A percentile compares a stretch with the other conserved stretches of the same genome.
These are phyloP conservation scores for Secale cereale DNA, from an alignment of 176 grass and related monocot genomes.

Conservation along the genomic window DNA sequence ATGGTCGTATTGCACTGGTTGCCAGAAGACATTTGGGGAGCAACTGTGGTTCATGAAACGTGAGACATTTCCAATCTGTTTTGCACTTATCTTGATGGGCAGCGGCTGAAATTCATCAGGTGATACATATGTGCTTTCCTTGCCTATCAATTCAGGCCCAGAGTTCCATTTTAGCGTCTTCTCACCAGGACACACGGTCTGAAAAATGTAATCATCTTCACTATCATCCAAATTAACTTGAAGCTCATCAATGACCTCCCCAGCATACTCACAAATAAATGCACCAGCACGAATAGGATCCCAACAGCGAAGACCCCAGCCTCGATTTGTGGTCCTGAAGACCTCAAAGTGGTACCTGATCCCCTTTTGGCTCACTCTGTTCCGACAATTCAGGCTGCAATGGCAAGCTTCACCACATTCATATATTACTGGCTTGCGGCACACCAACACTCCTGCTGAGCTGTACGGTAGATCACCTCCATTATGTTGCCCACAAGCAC, in stretches of 20 bases:
- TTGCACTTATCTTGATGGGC: slow-evolving; percentile 67
- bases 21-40: slow-evolving; percentile 86
- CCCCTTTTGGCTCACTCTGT: slow-evolving; percentile 74
- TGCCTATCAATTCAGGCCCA: slow-evolving; percentile 54
- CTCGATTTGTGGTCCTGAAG: slow-evolving; percentile 52
- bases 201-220: slow-evolving; percentile 73
- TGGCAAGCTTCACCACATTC: slow-evolving; percentile 67
- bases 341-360: slow-evolving; percentile 67
- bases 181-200: slow-evolving; percentile 41
- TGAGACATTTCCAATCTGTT: slow-evolving; percentile 58
- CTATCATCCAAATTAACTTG: slow-evolving; percentile 40
- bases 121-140: slow-evolving; percentile 24
- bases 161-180: slow-evolving; percentile 75
- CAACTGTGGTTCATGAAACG: slow-evolving; percentile 92
- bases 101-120: slow-evolving; percentile 47
- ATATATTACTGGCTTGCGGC: slow-evolving; percentile 57
- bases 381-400: slow-evolving; percentile 59
- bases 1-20: slow-evolving; percentile 58
- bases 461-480: slow-evolving; percentile 74
- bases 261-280: slow-evolving; percentile 81
- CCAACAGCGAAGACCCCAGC: slow-evolving; percentile 85
- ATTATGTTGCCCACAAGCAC: slow-evolving; percentile 57
- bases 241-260: slow-evolving; percentile 49
- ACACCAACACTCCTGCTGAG: slow-evolving; percentile 51
- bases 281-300: slow-evolving; percentile 70